A percentile compares a stretch with the other conserved stretches of the same genome.
phyloP scores from a whole-genome alignment of 2,329 filamentous ascomycete genomes.

The Fusarium albidum region DNA sequence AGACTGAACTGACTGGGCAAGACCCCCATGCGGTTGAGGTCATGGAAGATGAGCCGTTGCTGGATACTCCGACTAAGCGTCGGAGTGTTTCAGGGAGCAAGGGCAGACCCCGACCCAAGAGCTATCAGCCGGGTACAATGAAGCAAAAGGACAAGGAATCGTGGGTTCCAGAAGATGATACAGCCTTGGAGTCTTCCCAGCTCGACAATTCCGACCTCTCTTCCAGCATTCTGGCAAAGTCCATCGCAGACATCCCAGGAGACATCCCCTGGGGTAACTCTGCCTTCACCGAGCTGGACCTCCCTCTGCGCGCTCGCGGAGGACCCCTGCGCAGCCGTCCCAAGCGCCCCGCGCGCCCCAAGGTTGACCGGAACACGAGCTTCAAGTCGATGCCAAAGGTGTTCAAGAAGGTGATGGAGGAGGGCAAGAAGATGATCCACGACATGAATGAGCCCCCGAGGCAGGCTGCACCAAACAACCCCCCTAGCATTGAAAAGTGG shows the following conservation, averaged over 20 bases:
- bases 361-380: conserved; percentile 62
- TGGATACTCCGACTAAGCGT: conserved; percentile 50
- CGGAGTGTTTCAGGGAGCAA: conserved; percentile 39
- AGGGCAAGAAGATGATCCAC: conserved; percentile 71
- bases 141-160: conserved; percentile 41
- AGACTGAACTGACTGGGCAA: conserved; percentile 6
- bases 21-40: conserved; percentile 38
- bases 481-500: conserved; percentile 72
- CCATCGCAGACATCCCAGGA: conserved; percentile 61
- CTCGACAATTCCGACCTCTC: conserved; percentile 44
- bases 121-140: conserved; percentile 27
- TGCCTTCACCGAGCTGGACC: conserved; percentile 71
- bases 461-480: conserved; percentile 60
- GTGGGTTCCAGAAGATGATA: conserved; percentile 42
- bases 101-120: conserved; percentile 40
- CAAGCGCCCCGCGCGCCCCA: conserved; percentile 47
- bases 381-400: conserved; percentile 70
- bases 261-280: conserved; percentile 72
- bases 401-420: conserved; percentile 69
- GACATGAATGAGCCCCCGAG: conserved; percentile 66
- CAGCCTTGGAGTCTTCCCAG: conserved; percentile 37
- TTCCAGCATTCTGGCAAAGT: conserved; percentile 55
- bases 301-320: conserved; percentile 55
- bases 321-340: conserved; percentile 53
- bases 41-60: conserved; percentile 48